Evolutionary conservation across 225 moss, liverwort and hornwort genomes (phyloP).

Genomic region (Lunularia cruciata): DNA sequence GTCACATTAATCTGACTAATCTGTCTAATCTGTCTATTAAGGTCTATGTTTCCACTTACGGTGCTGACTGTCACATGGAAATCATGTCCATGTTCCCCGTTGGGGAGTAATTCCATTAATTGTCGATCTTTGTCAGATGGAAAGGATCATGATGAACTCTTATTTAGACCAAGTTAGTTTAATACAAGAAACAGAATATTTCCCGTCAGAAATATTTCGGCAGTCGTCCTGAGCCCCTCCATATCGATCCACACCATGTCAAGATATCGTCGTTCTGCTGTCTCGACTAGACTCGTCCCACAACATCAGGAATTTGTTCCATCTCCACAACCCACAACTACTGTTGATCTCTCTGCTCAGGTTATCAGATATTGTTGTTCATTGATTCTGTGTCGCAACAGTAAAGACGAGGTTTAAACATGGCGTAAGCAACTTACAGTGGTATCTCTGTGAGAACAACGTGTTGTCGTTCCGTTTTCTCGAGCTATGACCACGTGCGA

Average conservation of each 20-base stretch:
- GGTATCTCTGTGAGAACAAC: no score
- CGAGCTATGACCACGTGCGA: no score
- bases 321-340: no score
- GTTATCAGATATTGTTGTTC: no score
- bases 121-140: conserved; percentile 7
- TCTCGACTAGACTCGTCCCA: not conserved
- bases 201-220: not conserved
- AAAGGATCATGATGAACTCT: conserved; percentile 4
- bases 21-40: not conserved
- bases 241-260: not conserved
- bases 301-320: no score
- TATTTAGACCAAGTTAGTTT: not conserved
- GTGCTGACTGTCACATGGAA: conserved; percentile 3
- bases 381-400: no score
- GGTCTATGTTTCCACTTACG: no score
- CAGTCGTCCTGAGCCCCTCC: not conserved
- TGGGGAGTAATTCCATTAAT: not conserved
- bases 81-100: not conserved
- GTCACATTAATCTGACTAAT: not conserved
- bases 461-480: no score
- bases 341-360: no score
- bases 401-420: no score
- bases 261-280: not conserved
- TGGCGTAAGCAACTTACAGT: no score
- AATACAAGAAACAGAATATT: not conserved